These are phyloP conservation scores for Ogataea neopini DNA, from an alignment of 805 yeast genomes.

Conservation along the genomic window DNA sequence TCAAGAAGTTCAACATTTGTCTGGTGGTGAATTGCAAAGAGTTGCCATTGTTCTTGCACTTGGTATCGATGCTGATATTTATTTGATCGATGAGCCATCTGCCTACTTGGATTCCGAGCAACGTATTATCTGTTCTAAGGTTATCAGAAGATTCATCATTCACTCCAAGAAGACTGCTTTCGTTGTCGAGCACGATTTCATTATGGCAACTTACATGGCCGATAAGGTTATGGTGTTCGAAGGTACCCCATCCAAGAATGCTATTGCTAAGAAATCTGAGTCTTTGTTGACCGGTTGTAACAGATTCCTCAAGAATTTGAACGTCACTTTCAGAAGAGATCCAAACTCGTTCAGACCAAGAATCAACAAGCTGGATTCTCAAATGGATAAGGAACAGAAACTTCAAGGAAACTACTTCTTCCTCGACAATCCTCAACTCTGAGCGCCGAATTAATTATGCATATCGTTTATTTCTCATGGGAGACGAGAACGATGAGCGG, in stretches of 20 bases:
- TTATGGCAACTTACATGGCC: constrained; percentile 99
- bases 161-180: constrained; percentile 99
- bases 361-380: constrained; percentile 95
- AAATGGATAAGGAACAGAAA: constrained; percentile 99
- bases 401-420: constrained; percentile 91
- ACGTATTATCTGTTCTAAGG: constrained; percentile 98
- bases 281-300: constrained; percentile 96
- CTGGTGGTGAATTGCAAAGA: constrained; percentile 99
- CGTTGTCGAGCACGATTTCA: constrained; percentile 99
- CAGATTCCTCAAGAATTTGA: constrained; percentile 92
- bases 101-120: constrained; percentile 99
- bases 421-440: constrained; percentile 65
- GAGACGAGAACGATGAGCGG: background rate
- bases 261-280: constrained; percentile 88
- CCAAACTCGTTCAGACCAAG: constrained; percentile 98
- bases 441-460: constrained; percentile 7
- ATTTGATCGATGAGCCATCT: constrained; percentile 97
- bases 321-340: constrained; percentile 98
- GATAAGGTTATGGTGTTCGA: constrained; percentile 98
- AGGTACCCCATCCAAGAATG: constrained; percentile 86
- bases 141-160: constrained; percentile 92
- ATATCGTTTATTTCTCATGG: background rate
- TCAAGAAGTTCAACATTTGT: constrained; percentile 95
- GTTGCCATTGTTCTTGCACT: constrained; percentile 95
- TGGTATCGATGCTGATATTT: constrained; percentile 94